Percentiles rank a stretch among this genome's conserved stretches.
These are phyloP conservation scores for Eimeria tenella DNA, from an alignment of 169 alveolate genomes.

Conservation along the genomic window DNA sequence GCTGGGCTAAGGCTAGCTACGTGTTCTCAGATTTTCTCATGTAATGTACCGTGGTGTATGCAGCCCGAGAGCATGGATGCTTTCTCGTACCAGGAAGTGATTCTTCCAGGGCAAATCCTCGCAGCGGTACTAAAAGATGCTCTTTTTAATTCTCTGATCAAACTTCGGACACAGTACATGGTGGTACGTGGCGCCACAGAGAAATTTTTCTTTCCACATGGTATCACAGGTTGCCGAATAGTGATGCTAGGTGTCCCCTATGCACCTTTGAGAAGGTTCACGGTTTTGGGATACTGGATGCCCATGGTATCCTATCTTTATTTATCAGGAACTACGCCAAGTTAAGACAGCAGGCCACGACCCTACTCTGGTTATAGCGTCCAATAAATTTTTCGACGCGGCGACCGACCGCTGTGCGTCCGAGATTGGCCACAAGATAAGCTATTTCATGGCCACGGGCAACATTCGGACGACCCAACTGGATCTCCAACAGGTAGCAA, in stretches of 20 bases:
- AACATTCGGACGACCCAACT: slow-evolving; percentile 90
- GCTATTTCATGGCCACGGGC: slow-evolving; percentile 97
- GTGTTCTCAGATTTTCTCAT: no score
- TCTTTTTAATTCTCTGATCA: slow-evolving; percentile 63
- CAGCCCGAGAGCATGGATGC: slow-evolving; percentile 87
- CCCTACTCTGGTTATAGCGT: slow-evolving; percentile 37
- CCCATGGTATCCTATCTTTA: neutral
- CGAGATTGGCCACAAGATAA: slow-evolving; percentile 43
- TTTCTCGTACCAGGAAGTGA: slow-evolving; percentile 90
- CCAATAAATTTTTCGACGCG: slow-evolving; percentile 42
- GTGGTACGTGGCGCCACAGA: slow-evolving; percentile 28
- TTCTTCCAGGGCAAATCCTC: slow-evolving; percentile 90
- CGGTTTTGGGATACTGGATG: neutral
- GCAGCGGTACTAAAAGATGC: slow-evolving; percentile 88
- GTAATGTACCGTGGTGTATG: neutral
- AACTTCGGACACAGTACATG: slow-evolving; percentile 69
- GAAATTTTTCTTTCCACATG: no score
- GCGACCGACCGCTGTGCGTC: slow-evolving; percentile 71
- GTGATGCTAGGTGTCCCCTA: no score
- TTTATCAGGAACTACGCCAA: slow-evolving; percentile 41
- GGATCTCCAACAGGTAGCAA: slow-evolving; percentile 83
- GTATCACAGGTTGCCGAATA: no score
- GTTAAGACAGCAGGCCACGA: slow-evolving; percentile 58
- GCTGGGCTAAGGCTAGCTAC: no score
- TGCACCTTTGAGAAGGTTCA: no score